phyloP scores from a whole-genome alignment of 2,329 filamentous ascomycete species.

The Exophiala aquamarina region DNA sequence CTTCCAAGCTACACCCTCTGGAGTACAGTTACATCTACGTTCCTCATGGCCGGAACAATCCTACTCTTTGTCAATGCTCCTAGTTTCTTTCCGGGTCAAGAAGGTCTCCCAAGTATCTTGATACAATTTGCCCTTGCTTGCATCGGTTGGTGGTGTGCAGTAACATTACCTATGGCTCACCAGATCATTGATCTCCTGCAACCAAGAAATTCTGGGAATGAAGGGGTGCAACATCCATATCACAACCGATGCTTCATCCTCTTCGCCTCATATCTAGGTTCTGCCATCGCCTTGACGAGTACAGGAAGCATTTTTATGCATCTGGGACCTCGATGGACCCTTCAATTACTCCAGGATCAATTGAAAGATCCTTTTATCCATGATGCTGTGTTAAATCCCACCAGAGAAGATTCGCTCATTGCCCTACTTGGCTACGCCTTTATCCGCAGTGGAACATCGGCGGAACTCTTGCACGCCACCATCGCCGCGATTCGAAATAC shows the following conservation, averaged over 20 bases:
- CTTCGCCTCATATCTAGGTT: conserved; percentile 16
- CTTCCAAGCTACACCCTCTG: conserved; percentile 18
- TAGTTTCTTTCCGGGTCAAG: not conserved
- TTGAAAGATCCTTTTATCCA: not conserved
- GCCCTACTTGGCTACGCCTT: conserved; percentile 20
- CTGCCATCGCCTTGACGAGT: conserved; percentile 13
- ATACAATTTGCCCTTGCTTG: conserved; percentile 18
- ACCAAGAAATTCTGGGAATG: conserved; percentile 1
- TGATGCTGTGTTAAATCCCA: not conserved
- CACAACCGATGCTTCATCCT: conserved; percentile 20
- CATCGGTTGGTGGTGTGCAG: conserved; percentile 20
- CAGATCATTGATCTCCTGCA: conserved; percentile 20
- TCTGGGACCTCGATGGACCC: conserved; percentile 4
- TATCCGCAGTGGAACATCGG: conserved; percentile 2
- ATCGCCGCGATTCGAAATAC: conserved; percentile 9
- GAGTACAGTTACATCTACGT: conserved; percentile 12
- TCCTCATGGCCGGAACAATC: conserved; percentile 14
- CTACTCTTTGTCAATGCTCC: conserved; percentile 15
- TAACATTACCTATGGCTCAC: conserved; percentile 16
- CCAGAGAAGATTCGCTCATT: conserved; percentile 14
- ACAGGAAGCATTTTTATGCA: conserved; percentile 21
- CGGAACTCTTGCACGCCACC: conserved; percentile 6
- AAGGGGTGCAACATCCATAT: conserved; percentile 11
- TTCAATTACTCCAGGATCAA: not conserved
- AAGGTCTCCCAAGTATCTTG: conserved; percentile 10